phyloP scores from a whole-genome alignment of 1,284 basidiomycete species.

The Pseudozyma hubeiensis region DNA sequence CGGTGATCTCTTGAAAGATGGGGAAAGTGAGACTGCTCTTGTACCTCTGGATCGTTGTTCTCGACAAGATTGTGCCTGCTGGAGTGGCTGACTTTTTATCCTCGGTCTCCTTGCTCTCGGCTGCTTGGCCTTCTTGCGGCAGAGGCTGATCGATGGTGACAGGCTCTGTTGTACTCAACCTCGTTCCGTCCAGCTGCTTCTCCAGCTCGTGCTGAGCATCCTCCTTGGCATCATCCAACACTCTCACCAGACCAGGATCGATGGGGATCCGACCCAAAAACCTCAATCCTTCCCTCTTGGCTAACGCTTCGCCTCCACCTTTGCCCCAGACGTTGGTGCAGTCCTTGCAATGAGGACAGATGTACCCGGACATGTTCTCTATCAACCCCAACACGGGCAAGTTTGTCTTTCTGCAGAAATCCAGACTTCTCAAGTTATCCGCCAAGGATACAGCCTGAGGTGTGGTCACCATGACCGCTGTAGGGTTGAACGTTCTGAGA shows the following conservation, averaged over 20 bases:
- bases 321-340: slow-evolving; percentile 94
- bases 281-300: slow-evolving; percentile 77
- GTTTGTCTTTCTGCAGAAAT: slow-evolving; percentile 87
- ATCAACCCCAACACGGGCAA: slow-evolving; percentile 92
- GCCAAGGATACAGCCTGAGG: slow-evolving; percentile 95
- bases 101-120: neutral
- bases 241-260: slow-evolving; percentile 87
- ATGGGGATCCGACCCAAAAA: slow-evolving; percentile 94
- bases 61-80: slow-evolving; percentile 54
- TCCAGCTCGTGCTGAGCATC: slow-evolving; percentile 32
- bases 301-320: slow-evolving; percentile 83
- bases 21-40: slow-evolving; percentile 61
- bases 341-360: slow-evolving; percentile 85
- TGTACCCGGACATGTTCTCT: slow-evolving; percentile 99
- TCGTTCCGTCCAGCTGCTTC: slow-evolving; percentile 11
- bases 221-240: slow-evolving; percentile 80
- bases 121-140: neutral
- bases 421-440: slow-evolving; percentile 94
- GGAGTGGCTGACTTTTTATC: slow-evolving; percentile 13
- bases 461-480: slow-evolving; percentile 91
- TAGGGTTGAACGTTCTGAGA: slow-evolving; percentile 76
- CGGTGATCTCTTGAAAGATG: slow-evolving; percentile 62
- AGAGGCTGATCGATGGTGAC: slow-evolving; percentile 22
- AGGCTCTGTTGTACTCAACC: slow-evolving; percentile 3
- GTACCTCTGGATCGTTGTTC: slow-evolving; percentile 62